Percentiles rank a stretch among this genome's conserved stretches.
Evolutionary conservation across 345 rosid genomes (phyloP).

Genomic region (Reutealis trisperma): DNA sequence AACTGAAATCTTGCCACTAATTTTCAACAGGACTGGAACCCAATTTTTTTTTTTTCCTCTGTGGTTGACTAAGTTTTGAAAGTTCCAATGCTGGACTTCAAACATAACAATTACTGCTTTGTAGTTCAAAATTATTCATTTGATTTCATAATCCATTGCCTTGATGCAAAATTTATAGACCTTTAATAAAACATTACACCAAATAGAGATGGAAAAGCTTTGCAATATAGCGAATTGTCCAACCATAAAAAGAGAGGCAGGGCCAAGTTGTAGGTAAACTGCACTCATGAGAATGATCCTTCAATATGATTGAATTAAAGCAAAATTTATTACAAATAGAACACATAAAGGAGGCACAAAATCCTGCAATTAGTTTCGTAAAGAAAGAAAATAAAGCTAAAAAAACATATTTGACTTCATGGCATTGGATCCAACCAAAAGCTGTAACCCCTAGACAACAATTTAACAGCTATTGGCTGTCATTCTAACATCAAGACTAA

Average conservation of each 20-base stretch:
- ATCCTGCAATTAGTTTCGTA: not conserved
- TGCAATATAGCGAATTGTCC: not conserved
- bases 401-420: not conserved
- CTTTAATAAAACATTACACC: not conserved
- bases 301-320: not conserved
- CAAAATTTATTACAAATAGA: not conserved
- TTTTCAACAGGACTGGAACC: not conserved
- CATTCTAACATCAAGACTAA: not conserved
- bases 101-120: not conserved
- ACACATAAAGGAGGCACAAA: constrained; percentile 1
- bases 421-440: not conserved
- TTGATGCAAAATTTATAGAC: not conserved
- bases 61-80: not conserved
- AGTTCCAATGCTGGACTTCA: not conserved
- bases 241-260: not conserved
- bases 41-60: not conserved
- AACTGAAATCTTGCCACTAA: not conserved
- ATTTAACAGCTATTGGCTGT: not conserved
- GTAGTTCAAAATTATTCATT: not conserved
- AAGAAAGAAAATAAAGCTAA: not conserved
- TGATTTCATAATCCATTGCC: not conserved
- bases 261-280: not conserved
- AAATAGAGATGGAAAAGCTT: not conserved
- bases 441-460: not conserved
- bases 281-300: not conserved